Percentiles rank a stretch among this genome's conserved stretches.
phyloP scores from a whole-genome alignment of 2,329 filamentous ascomycete species.

The Xylariales sp. region DNA sequence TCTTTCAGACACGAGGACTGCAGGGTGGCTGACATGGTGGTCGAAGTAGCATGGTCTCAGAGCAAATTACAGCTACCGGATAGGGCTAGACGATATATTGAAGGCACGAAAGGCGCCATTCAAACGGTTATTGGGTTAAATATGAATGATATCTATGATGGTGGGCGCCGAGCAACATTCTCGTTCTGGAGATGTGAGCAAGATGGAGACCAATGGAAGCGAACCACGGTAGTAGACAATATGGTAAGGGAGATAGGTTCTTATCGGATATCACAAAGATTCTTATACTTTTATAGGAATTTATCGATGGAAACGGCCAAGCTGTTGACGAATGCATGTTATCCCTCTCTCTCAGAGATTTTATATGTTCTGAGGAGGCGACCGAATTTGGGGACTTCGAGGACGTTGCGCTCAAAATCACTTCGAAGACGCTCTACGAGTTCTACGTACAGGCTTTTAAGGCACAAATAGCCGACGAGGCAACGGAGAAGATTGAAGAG shows the following conservation, averaged over 20 bases:
- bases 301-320: constrained; percentile 11
- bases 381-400: constrained; percentile 5
- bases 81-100: constrained; percentile 19
- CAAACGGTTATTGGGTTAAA: constrained; percentile 24
- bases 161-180: constrained; percentile 10
- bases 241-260: background rate
- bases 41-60: constrained; percentile 26
- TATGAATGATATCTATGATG: constrained; percentile 24
- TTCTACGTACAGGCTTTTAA: background rate
- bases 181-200: constrained; percentile 18
- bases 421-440: constrained; percentile 11
- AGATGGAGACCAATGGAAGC: constrained; percentile 7
- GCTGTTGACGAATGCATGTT: constrained; percentile 5
- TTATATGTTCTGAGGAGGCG: background rate
- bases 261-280: too few species aligned
- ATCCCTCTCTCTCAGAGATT: constrained; percentile 13
- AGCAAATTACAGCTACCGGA: constrained; percentile 11
- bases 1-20: constrained; percentile 9
- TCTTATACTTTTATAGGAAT: constrained; percentile 6
- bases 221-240: background rate
- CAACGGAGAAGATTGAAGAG: background rate
- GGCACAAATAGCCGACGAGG: background rate
- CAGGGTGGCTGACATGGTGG: background rate
- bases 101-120: background rate
- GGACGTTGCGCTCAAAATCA: constrained; percentile 11